Base-by-base conservation (phyloP, 2,329 filamentous ascomycete genomes). In the Massarina eburnea region DNA sequence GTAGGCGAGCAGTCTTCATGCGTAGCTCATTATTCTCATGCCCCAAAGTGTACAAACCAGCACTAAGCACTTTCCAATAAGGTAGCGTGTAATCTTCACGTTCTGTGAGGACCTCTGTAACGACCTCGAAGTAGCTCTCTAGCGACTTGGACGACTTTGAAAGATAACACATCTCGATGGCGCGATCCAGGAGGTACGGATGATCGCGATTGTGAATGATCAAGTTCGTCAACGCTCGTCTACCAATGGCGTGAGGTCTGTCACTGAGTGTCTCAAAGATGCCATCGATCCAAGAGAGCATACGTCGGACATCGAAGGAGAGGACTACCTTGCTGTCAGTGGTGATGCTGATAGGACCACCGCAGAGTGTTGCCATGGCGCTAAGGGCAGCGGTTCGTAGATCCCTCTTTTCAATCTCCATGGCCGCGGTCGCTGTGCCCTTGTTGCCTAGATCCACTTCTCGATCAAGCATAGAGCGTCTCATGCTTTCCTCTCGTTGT, bases 391-490 rank as follows among this genome's bases (percentile, higher is more conserved):
- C 91, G 18, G 88, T 94, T 46, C 90, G 83, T 29, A 99, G 79
- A 62, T 96, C 95, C 52, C 89, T 85, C 74, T 96, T 97, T 71
- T 99, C 92, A 55, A 96, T 97, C 66, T 97, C 94, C 80, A 96
- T 94, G 1, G 91, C 88, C 20, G 91, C 91, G 18, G 89, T 92
- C 30, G 89, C 80, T 18, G 85, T 90, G 4, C 86, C 85, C 54
- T 88, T 82, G 62, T 91, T 90, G 10, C 85, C 84, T 15, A 85
- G 71, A 17, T 86, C 83, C 45, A 78, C 75, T 48, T 94, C 89
- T 44, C 90, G 86, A 41, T 92, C 84, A 27, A 95, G 84, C 55
- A 94, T 79, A 2, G 88, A 89, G 57, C 91, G 88, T 34, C 89
- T 81, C 86, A 96, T 95, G 27, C 82, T 87, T 51, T 95, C 88